Evolutionary conservation across 2,329 filamentous ascomycete species (phyloP).

Genomic region (Byssoonygena ceratinophila): DNA sequence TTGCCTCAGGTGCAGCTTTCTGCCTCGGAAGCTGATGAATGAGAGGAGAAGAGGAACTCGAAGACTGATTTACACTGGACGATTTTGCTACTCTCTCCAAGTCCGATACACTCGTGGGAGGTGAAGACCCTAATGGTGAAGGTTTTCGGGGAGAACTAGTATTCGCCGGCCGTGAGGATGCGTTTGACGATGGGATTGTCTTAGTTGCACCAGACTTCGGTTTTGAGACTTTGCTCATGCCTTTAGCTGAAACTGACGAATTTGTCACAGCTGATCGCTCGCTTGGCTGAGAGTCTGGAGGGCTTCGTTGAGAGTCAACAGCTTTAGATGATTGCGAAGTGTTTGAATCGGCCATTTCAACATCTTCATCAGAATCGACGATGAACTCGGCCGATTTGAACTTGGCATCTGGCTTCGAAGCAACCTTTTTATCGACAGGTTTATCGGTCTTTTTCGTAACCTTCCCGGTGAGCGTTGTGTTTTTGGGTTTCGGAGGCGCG

Average conservation of each 20-base stretch:
- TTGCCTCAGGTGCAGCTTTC: constrained; percentile 17
- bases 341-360: constrained; percentile 31
- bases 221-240: constrained; percentile 1
- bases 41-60: constrained; percentile 39
- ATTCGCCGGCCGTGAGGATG: constrained; percentile 30
- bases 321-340: constrained; percentile 16
- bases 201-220: constrained; percentile 20
- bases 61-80: constrained; percentile 35
- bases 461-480: constrained; percentile 35
- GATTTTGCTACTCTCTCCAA: constrained; percentile 38
- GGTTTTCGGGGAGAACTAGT: constrained; percentile 50
- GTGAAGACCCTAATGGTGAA: constrained; percentile 51
- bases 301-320: constrained; percentile 12
- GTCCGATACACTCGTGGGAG: constrained; percentile 52
- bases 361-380: constrained; percentile 42
- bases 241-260: background rate
- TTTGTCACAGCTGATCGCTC: constrained; percentile 11
- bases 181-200: constrained; percentile 28
- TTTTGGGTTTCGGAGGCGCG: constrained; percentile 38
- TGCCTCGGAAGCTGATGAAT: constrained; percentile 31
- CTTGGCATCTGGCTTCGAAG: constrained; percentile 34
- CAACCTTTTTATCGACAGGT: constrained; percentile 21
- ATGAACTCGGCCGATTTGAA: constrained; percentile 47
- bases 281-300: constrained; percentile 6
- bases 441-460: constrained; percentile 39